These are phyloP conservation scores for Fusarium nygamai DNA, from an alignment of 2,329 filamentous ascomycete species.

Conservation along the genomic window DNA sequence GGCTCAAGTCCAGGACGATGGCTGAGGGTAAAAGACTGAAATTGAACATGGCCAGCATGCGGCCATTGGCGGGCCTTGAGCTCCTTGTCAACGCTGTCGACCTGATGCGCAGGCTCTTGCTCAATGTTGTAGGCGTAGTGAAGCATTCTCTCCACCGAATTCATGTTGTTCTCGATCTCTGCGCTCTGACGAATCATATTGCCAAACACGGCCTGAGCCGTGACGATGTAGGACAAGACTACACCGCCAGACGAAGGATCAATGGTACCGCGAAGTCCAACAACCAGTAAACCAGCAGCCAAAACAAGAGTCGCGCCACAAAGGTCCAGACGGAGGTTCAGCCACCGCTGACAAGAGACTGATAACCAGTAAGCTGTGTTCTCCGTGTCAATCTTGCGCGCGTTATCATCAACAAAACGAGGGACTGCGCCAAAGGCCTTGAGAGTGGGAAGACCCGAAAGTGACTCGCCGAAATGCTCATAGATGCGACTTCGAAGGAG, in stretches of 20 bases:
- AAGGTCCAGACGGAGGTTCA: constrained; percentile 15
- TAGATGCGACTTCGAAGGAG: constrained; percentile 26
- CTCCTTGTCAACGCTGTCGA: neutral
- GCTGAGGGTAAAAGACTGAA: constrained; percentile 13
- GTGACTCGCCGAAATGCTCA: constrained; percentile 21
- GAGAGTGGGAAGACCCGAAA: constrained; percentile 13
- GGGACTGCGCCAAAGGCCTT: constrained; percentile 20
- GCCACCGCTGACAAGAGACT: constrained; percentile 11
- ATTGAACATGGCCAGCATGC: constrained; percentile 1
- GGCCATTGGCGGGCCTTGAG: constrained; percentile 1
- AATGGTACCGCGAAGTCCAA: constrained; percentile 22
- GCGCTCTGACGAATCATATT: constrained; percentile 69
- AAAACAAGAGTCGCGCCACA: constrained; percentile 5
- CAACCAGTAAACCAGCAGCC: constrained; percentile 2
- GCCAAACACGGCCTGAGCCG: constrained; percentile 59
- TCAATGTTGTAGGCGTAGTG: constrained; percentile 76
- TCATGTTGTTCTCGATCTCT: constrained; percentile 86
- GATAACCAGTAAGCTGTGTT: constrained; percentile 26
- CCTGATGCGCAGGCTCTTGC: constrained; percentile 3
- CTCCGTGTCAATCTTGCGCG: constrained; percentile 14
- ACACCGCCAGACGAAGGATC: constrained; percentile 21
- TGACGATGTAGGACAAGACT: constrained; percentile 48
- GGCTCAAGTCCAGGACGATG: constrained; percentile 17
- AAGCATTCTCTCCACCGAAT: constrained; percentile 91
- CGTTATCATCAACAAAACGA: constrained; percentile 13